Evolutionary conservation across 192 early-diverging fungal genomes (phyloP).

Genomic region (Diversispora epigaea): DNA sequence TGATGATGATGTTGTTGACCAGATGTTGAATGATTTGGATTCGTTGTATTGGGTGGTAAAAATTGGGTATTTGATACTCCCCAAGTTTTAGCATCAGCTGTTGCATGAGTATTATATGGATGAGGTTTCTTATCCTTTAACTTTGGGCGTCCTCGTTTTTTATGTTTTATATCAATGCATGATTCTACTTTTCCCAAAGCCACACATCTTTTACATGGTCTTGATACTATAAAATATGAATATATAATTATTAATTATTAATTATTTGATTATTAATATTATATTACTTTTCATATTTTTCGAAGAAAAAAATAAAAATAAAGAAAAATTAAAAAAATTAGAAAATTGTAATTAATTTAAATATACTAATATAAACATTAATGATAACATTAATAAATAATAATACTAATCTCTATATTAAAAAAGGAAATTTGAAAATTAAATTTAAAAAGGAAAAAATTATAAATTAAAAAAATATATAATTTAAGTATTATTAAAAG

Average conservation of each 20-base stretch:
- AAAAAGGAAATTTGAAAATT: no score
- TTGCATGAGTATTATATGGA: slow-evolving; percentile 33
- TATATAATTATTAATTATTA: neutral
- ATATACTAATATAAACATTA: no score
- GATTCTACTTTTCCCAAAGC: slow-evolving; percentile 70
- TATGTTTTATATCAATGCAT: slow-evolving; percentile 87
- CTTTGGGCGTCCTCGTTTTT: slow-evolving; percentile 83
- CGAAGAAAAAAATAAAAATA: no score
- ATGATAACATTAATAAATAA: no score
- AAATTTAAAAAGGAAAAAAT: no score
- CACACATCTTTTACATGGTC: slow-evolving; percentile 81
- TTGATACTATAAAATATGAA: slow-evolving; percentile 44
- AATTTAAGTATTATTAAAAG: no score
- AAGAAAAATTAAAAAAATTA: no score
- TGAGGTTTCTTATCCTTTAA: slow-evolving; percentile 59
- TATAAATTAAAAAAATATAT: no score
- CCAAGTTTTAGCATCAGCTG: slow-evolving; percentile 34
- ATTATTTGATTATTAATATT: no score
- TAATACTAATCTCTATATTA: no score
- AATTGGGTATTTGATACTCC: slow-evolving; percentile 4
- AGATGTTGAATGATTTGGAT: slow-evolving; percentile 23
- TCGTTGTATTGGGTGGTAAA: neutral
- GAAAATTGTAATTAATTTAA: no score
- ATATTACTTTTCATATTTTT: no score
- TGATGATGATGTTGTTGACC: slow-evolving; percentile 39